These are phyloP conservation scores for Colletotrichum australisinense DNA, from an alignment of 2,329 filamentous ascomycete genomes.

Conservation along the genomic window DNA sequence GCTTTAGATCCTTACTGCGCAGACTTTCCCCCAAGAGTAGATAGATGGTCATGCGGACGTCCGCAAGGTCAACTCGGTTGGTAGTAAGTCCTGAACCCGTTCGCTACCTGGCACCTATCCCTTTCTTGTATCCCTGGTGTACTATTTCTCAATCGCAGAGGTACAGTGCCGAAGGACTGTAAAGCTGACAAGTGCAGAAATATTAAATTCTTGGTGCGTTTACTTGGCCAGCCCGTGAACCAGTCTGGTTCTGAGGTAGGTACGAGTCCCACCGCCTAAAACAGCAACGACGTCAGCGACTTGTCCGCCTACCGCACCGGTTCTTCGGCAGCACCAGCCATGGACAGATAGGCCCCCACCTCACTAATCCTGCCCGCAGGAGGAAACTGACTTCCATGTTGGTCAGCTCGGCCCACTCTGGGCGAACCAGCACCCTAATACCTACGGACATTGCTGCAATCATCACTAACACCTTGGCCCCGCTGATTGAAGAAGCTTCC, in stretches of 20 bases:
- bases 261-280: neutral
- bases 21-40: neutral
- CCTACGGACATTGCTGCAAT: slow-evolving; percentile 6
- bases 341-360: slow-evolving; percentile 8
- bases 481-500: slow-evolving; percentile 10
- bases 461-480: slow-evolving; percentile 25
- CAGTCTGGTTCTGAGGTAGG: neutral
- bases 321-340: slow-evolving; percentile 4
- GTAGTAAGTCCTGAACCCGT: neutral
- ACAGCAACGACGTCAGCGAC: slow-evolving; percentile 26
- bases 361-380: neutral
- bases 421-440: slow-evolving; percentile 25
- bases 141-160: no score
- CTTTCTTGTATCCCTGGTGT: no score
- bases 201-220: neutral
- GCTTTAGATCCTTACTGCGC: neutral
- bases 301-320: neutral
- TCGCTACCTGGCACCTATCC: neutral
- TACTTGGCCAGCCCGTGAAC: neutral
- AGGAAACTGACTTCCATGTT: neutral
- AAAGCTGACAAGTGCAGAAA: neutral
- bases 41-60: slow-evolving; percentile 15
- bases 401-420: slow-evolving; percentile 22
- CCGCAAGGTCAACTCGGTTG: slow-evolving; percentile 1
- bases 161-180: neutral